Evolutionary conservation across 106 monocot species (phyloP).

Genomic region (Acanthochlamys bracteata): DNA sequence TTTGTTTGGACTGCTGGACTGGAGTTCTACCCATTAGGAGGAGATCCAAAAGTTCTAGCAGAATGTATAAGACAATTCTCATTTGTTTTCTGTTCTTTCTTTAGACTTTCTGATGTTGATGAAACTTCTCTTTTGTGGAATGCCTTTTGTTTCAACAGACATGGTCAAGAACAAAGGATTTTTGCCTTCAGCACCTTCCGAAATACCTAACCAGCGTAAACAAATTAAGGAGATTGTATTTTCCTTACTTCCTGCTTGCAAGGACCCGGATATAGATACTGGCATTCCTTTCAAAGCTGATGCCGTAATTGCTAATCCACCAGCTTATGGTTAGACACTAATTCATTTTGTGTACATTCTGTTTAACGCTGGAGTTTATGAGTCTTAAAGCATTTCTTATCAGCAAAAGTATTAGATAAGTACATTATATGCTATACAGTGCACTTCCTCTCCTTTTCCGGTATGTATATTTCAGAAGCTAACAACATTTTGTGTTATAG

Average conservation of each 20-base stretch:
- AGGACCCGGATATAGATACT: slow-evolving; percentile 78
- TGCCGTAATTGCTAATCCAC: slow-evolving; percentile 96
- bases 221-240: slow-evolving; percentile 90
- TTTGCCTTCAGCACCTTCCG: slow-evolving; percentile 82
- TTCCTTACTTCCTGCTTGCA: slow-evolving; percentile 83
- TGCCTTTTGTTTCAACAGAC: slow-evolving; percentile 35
- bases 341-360: neutral
- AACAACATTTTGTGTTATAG: too few species aligned
- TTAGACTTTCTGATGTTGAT: neutral
- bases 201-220: slow-evolving; percentile 81
- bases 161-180: slow-evolving; percentile 99
- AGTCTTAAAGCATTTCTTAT: neutral
- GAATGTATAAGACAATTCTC: slow-evolving; percentile 44
- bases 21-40: slow-evolving; percentile 94
- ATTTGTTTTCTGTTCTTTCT: neutral
- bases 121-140: neutral
- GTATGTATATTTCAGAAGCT: too few species aligned
- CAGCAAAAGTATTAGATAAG: too few species aligned
- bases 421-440: too few species aligned
- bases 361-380: neutral
- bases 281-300: slow-evolving; percentile 83
- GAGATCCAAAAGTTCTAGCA: slow-evolving; percentile 88
- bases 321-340: slow-evolving; percentile 72
- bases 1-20: slow-evolving; percentile 89
- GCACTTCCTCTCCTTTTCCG: too few species aligned